phyloP scores from a whole-genome alignment of 768 basidiomycete species.

The Fistulinella prunicolor region DNA sequence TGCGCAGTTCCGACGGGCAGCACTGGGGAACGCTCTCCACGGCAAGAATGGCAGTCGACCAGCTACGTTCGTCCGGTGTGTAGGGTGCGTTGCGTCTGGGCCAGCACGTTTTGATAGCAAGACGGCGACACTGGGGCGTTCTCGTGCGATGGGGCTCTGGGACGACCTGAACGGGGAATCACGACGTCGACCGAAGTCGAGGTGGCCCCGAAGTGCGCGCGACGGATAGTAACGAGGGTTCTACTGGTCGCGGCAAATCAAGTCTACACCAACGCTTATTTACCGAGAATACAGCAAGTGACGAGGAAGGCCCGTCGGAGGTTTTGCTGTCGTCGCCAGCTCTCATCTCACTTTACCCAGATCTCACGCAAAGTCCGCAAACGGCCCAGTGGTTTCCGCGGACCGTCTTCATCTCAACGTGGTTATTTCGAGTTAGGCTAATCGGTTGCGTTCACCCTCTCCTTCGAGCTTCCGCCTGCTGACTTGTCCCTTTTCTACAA shows the following conservation, averaged over 20 bases:
- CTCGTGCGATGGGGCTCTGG: too few species aligned
- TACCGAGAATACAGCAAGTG: too few species aligned
- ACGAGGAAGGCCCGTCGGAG: too few species aligned
- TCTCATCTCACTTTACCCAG: conserved; percentile 15
- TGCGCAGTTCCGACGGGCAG: background rate
- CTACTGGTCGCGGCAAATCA: conserved; percentile 4
- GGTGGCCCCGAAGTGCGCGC: conserved; percentile 14
- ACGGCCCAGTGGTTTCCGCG: conserved; percentile 32
- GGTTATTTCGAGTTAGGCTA: conserved; percentile 23
- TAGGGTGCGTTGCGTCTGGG: too few species aligned
- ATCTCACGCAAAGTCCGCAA: conserved; percentile 27
- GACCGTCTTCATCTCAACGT: conserved; percentile 21
- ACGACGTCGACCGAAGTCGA: too few species aligned
- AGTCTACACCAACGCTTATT: too few species aligned
- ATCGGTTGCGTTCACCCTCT: conserved; percentile 21
- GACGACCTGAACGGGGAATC: too few species aligned
- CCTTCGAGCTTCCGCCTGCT: conserved; percentile 12
- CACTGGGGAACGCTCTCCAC: background rate
- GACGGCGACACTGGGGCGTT: too few species aligned
- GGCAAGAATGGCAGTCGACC: conserved; percentile 12
- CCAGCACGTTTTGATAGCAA: too few species aligned
- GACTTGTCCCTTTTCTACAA: conserved; percentile 14
- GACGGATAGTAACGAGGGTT: conserved; percentile 19
- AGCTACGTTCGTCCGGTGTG: conserved; percentile 4
- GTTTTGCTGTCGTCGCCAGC: too few species aligned